phyloP scores from a whole-genome alignment of 805 yeast species.

The Brettanomyces custersianus region DNA sequence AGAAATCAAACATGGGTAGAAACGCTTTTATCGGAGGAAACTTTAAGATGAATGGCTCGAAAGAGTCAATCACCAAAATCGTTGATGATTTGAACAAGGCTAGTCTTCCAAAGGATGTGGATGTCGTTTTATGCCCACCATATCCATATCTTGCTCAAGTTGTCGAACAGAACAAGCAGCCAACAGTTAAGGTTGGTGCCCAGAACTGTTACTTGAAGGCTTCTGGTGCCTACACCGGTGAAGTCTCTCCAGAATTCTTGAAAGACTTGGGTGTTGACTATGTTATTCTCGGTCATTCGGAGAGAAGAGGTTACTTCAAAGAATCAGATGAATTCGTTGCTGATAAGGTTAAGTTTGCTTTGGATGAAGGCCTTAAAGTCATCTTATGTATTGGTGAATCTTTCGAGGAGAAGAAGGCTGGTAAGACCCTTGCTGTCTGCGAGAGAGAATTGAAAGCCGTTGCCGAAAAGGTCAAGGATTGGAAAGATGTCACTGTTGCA shows the following conservation, averaged over 20 bases:
- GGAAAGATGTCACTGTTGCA: conserved; percentile 90
- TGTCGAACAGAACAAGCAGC: conserved; percentile 54
- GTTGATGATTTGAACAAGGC: conserved; percentile 77
- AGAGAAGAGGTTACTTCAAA: conserved; percentile 89
- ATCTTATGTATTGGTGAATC: conserved; percentile 98
- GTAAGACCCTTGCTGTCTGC: conserved; percentile 77
- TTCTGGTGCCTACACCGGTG: conserved; percentile 98
- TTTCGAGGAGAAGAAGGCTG: conserved; percentile 86
- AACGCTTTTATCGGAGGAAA: conserved; percentile 95
- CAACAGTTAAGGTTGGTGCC: conserved; percentile 75
- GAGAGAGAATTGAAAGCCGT: conserved; percentile 88
- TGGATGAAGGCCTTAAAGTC: conserved; percentile 82
- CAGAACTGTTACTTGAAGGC: conserved; percentile 86
- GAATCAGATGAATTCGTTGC: conserved; percentile 90
- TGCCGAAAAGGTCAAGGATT: conserved; percentile 67
- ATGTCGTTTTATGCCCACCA: conserved; percentile 95
- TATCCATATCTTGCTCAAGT: conserved; percentile 84
- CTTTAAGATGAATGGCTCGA: conserved; percentile 97
- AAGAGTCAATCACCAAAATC: conserved; percentile 73
- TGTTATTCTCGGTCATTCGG: conserved; percentile 97
- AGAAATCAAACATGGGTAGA: conserved; percentile 16
- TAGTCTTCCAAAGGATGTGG: conserved; percentile 65
- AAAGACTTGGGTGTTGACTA: conserved; percentile 89
- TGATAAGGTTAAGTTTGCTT: conserved; percentile 87
- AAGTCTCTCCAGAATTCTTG: conserved; percentile 78